These are phyloP conservation scores for Coemansia sp. DNA, from an alignment of 192 early-diverging fungal species.

Conservation along the genomic window DNA sequence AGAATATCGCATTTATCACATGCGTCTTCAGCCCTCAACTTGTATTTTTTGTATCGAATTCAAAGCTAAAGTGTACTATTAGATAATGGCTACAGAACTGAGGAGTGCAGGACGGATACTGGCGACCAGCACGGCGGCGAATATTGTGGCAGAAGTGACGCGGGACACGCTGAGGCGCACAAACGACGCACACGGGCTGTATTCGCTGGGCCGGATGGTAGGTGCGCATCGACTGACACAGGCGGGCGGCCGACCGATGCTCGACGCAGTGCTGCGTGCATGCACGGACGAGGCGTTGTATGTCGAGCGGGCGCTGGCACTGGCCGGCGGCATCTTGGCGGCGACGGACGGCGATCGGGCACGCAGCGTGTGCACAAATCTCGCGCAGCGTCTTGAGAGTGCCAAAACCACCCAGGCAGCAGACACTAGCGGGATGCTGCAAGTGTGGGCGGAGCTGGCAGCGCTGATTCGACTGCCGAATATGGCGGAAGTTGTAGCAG, in stretches of 20 bases:
- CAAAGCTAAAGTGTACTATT: too few species aligned
- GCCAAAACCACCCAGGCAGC: background rate
- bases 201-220: background rate
- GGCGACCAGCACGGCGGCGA: constrained; percentile 8
- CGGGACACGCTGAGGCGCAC: constrained; percentile 11
- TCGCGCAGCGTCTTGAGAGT: too few species aligned
- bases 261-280: background rate
- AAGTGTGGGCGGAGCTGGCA: background rate
- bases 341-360: background rate
- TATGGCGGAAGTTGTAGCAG: background rate
- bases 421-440: background rate
- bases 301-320: constrained; percentile 11
- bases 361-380: background rate
- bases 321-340: constrained; percentile 18
- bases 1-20: too few species aligned
- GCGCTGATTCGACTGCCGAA: background rate
- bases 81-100: background rate
- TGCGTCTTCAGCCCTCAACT: too few species aligned
- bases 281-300: background rate
- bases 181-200: background rate
- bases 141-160: constrained; percentile 25
- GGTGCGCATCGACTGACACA: background rate
- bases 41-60: too few species aligned
- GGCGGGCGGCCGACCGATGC: background rate
- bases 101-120: constrained; percentile 21